phyloP scores from a whole-genome alignment of 441 rosid species.

The Metrosideros polymorpha region DNA sequence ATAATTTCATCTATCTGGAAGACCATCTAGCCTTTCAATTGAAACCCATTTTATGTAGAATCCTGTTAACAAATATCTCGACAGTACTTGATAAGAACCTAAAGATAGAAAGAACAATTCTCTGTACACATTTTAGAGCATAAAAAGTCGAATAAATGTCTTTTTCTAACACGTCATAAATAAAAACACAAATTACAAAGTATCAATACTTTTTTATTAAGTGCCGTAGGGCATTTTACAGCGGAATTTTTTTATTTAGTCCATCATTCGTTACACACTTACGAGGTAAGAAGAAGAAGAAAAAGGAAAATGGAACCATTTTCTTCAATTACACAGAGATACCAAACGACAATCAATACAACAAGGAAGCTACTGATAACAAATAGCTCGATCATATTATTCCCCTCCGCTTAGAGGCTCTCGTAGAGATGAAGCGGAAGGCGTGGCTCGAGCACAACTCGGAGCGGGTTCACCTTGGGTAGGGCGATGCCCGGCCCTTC shows the following conservation, averaged over 20 bases:
- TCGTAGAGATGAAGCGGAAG: background rate
- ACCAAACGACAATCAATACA: background rate
- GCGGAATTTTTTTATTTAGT: background rate
- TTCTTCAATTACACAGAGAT: background rate
- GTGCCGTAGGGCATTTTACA: background rate
- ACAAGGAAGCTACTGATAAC: background rate
- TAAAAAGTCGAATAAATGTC: background rate
- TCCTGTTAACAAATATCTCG: background rate
- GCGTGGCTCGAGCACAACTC: background rate
- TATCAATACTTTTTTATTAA: background rate
- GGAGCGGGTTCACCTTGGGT: background rate
- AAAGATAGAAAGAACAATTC: background rate
- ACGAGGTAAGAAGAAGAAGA: background rate
- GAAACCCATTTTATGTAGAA: background rate
- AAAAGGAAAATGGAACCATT: background rate
- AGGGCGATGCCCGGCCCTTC: conserved; percentile 1
- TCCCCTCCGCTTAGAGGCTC: background rate
- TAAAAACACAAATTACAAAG: background rate
- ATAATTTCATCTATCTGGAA: background rate
- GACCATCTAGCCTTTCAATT: background rate
- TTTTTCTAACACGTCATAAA: background rate
- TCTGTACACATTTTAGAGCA: background rate
- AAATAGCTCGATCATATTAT: background rate
- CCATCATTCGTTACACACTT: background rate
- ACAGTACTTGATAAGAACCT: background rate